A percentile compares a stretch with the other conserved stretches of the same genome.
Conservation (phyloP, 164 flowering plant genomes). For the Liquidambar formosana region DNA sequence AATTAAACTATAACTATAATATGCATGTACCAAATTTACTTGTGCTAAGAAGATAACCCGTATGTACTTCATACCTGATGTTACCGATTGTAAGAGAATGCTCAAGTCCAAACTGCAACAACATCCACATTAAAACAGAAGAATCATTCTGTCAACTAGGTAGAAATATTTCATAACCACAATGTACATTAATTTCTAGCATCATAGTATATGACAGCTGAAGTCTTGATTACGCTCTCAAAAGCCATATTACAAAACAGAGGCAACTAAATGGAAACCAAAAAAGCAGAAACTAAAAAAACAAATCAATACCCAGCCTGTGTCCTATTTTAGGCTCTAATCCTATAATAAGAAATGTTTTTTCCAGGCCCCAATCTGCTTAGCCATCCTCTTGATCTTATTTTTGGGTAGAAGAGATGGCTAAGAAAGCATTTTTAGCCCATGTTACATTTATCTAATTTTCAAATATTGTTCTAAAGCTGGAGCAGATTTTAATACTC, state of each 20-base stretch:
- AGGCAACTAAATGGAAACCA: background rate
- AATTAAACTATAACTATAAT: background rate
- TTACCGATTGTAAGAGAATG: constrained; percentile 98
- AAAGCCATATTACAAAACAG: no score
- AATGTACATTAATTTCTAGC: no score
- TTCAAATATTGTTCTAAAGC: no score
- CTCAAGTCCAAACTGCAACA: constrained; percentile 93
- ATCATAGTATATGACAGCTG: no score
- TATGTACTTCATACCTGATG: constrained; percentile 59
- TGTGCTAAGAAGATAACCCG: background rate
- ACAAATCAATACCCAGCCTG: no score
- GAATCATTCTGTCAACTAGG: background rate
- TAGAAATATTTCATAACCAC: background rate
- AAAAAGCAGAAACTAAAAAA: no score
- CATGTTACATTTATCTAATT: no score
- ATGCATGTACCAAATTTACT: background rate
- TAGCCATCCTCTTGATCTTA: background rate
- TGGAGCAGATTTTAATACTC: constrained; percentile 22
- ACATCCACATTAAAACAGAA: background rate
- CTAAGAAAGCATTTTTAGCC: no score
- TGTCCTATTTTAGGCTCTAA: no score
- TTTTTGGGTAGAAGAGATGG: background rate
- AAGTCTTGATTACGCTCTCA: no score
- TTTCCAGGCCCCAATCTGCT: background rate
- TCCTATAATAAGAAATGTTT: background rate